Base-by-base conservation (phyloP, 78 protist species). In the Trichosphaerium sp. region DNA sequence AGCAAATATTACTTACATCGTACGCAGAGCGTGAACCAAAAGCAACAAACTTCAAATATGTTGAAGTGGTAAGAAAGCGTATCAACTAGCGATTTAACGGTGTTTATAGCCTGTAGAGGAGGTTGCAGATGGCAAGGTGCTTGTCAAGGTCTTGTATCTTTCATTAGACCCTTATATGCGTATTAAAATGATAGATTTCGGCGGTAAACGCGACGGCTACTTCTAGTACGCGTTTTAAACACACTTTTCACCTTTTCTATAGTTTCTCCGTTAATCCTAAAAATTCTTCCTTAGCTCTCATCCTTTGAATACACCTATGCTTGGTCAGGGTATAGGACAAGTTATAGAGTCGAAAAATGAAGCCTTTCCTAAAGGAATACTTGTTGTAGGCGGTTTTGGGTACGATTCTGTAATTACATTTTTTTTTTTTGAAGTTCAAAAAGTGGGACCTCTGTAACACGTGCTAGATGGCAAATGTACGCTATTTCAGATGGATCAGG, bases 131-230 rank as follows among this genome's bases (percentile, higher is more conserved):
- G 58, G 35, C 39, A 39, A 66, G 56, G 29, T 66, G 6, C 10
- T 66, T 1, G 38, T 66, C 54, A 25, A 8, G 15, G 8, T 39
- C 0, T 31, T 44, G n/a, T 7, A 18, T n/a, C 26, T 66, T 10
- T 44, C 59, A n/a, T 23, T 49, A 15, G 72, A 66, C 29, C 72
- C 72, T 7, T 66, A 66, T 47, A 21, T 66, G 55, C 47, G 76
- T 51, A 69, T 69, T 29, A 38, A 69, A 39, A 71, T 71, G 65
- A 28, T n/a, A n/a, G n/a, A n/a, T n/a, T n/a, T n/a, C n/a, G n/a
- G n/a, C n/a, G n/a, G n/a, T n/a, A n/a, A n/a, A 28, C 47, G 11
- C 11, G 1, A 11, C 23, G 10, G 32, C 58, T 29, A 32, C 47
- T n/a, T 69, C 58, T 69, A 38, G 25, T 1, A 14, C 41, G 44